A percentile compares a stretch with the other conserved stretches of the same genome.
Conservation (phyloP, 139 green algal species). For the Micromonas pusilla region DNA sequence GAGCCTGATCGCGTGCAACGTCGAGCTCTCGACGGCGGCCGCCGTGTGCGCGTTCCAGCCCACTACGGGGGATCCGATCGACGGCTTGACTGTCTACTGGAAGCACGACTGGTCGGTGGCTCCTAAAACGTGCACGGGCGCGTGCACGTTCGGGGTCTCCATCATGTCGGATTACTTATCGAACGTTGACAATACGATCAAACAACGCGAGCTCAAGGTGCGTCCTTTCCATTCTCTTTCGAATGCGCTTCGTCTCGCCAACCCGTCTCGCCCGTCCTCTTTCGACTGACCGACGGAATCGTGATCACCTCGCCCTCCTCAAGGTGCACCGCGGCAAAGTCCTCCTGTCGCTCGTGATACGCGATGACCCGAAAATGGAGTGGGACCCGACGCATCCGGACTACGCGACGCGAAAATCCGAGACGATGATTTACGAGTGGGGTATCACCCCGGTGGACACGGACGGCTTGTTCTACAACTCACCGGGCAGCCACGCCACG, state of each 20-base stretch:
- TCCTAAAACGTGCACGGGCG: not conserved
- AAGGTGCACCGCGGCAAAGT: not conserved
- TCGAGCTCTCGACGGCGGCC: not conserved
- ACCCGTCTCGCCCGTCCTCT: too few relatives aligned
- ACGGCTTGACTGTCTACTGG: not conserved
- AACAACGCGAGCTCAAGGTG: not conserved
- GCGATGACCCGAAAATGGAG: not conserved
- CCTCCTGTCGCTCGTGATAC: not conserved
- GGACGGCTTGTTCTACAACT: not conserved
- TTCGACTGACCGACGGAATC: too few relatives aligned
- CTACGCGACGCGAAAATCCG: not conserved
- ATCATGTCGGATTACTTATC: not conserved
- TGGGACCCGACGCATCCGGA: not conserved
- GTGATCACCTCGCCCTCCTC: too few relatives aligned
- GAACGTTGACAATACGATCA: not conserved
- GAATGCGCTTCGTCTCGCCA: too few relatives aligned
- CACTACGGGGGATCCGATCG: not conserved
- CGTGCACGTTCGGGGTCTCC: not conserved
- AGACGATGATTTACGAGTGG: not conserved
- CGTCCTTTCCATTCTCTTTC: too few relatives aligned
- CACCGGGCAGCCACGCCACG: too few relatives aligned
- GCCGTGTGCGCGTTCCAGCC: not conserved
- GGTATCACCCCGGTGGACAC: not conserved
- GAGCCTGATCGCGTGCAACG: not conserved
- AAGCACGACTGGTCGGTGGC: not conserved